phyloP scores from a whole-genome alignment of 108 stramenopile species.

The Pseudonitzschia pungens region DNA sequence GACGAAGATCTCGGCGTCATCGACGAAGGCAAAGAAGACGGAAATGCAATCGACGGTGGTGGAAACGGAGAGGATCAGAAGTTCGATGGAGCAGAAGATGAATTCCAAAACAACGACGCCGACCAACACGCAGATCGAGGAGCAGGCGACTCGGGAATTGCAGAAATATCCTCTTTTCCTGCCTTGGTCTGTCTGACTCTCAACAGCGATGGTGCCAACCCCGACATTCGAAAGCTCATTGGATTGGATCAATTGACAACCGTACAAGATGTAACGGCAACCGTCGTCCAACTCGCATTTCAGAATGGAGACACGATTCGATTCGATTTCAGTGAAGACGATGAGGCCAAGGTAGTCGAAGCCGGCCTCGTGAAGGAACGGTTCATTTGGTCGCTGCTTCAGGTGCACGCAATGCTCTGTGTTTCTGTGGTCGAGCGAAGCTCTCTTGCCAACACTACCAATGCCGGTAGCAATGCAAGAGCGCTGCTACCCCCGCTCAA shows the following conservation, averaged over 20 bases:
- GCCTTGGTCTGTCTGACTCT: constrained; percentile 70
- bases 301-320: constrained; percentile 77
- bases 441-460: constrained; percentile 40
- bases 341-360: constrained; percentile 50
- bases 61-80: constrained; percentile 31
- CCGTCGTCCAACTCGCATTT: constrained; percentile 70
- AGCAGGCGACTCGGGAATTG: constrained; percentile 21
- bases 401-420: constrained; percentile 86
- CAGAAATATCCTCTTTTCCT: constrained; percentile 80
- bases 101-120: constrained; percentile 17
- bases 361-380: constrained; percentile 70
- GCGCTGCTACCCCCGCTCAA: constrained; percentile 65
- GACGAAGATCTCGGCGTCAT: constrained; percentile 40
- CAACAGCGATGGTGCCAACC: constrained; percentile 76
- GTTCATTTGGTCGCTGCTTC: constrained; percentile 81
- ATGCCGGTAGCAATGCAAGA: constrained; percentile 27
- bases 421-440: constrained; percentile 77
- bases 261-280: constrained; percentile 68
- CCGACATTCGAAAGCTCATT: constrained; percentile 80
- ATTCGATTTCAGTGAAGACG: constrained; percentile 67
- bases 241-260: constrained; percentile 77
- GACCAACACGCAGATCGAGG: background rate
- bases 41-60: constrained; percentile 28
- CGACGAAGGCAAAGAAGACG: constrained; percentile 33
- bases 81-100: constrained; percentile 24